A percentile compares a stretch with the other conserved stretches of the same genome.
These are phyloP conservation scores for Dactylellina leptospora DNA, from an alignment of 2,329 filamentous ascomycete species.

Conservation along the genomic window DNA sequence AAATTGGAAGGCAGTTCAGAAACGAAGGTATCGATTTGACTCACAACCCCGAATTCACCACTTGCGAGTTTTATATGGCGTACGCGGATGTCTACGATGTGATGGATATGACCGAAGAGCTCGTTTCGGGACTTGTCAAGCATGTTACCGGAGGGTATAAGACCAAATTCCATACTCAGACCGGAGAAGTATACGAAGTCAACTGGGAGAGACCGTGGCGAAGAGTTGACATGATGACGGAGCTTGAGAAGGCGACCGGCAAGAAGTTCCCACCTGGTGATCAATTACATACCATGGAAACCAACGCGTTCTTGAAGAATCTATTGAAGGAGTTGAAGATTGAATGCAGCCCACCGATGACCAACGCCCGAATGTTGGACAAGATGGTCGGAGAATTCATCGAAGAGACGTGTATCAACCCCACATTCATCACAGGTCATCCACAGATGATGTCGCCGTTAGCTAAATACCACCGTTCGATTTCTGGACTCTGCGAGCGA, in stretches of 20 bases:
- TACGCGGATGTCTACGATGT: conserved; percentile 92
- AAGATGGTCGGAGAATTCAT: conserved; percentile 94
- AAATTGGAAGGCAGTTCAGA: conserved; percentile 93
- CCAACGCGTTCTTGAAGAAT: conserved; percentile 83
- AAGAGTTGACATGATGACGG: conserved; percentile 93
- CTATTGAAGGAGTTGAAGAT: conserved; percentile 89
- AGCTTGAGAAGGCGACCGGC: conserved; percentile 85
- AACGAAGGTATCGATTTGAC: conserved; percentile 92
- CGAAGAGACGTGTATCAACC: conserved; percentile 91
- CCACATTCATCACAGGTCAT: conserved; percentile 89
- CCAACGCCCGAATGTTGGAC: conserved; percentile 95
- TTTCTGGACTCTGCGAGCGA: conserved; percentile 87
- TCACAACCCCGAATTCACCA: conserved; percentile 98
- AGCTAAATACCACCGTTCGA: conserved; percentile 89
- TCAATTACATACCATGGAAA: conserved; percentile 87
- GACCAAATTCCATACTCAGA: conserved; percentile 81
- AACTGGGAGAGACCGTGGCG: conserved; percentile 98
- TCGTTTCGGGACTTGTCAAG: conserved; percentile 89
- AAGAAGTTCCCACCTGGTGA: conserved; percentile 93
- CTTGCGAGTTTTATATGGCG: conserved; percentile 95
- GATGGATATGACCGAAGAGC: conserved; percentile 89
- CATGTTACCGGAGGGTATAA: conserved; percentile 83
- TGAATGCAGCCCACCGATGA: conserved; percentile 87
- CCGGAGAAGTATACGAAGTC: conserved; percentile 84
- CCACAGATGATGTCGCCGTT: conserved; percentile 90